Conservation (phyloP, 352 stramenopile genomes). For the Phytophthora sojae region DNA sequence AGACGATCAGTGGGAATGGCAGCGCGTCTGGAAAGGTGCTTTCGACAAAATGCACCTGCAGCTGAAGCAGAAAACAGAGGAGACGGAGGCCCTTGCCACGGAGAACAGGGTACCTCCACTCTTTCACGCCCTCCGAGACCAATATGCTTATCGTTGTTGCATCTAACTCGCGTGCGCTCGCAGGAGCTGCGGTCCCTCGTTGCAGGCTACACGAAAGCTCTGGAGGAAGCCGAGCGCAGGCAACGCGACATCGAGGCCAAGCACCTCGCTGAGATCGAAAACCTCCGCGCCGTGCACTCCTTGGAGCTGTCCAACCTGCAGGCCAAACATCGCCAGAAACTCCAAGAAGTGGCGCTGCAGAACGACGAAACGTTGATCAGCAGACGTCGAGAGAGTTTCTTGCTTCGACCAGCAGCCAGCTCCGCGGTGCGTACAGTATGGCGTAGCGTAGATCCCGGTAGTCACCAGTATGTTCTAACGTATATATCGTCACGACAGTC, state of each 20-base stretch:
- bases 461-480: neutral
- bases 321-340: slow-evolving; percentile 57
- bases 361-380: slow-evolving; percentile 56
- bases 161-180: neutral
- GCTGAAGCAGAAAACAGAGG: slow-evolving; percentile 40
- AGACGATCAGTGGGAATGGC: slow-evolving; percentile 77
- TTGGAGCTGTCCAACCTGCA: slow-evolving; percentile 63
- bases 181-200: slow-evolving; percentile 59
- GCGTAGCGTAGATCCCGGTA: neutral
- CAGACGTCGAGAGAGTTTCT: slow-evolving; percentile 35
- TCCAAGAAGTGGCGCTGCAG: slow-evolving; percentile 49
- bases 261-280: slow-evolving; percentile 57
- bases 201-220: slow-evolving; percentile 46
- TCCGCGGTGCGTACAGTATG: neutral
- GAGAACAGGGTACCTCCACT: slow-evolving; percentile 54
- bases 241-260: slow-evolving; percentile 43
- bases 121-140: neutral
- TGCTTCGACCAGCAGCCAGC: slow-evolving; percentile 3
- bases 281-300: slow-evolving; percentile 50
- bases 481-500: slow-evolving; percentile 5
- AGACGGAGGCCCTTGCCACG: slow-evolving; percentile 38
- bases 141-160: neutral
- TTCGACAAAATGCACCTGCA: slow-evolving; percentile 69
- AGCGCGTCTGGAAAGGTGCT: slow-evolving; percentile 73
- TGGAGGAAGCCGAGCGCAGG: slow-evolving; percentile 43